A percentile compares a stretch with the other conserved stretches of the same genome.
phyloP scores from a whole-genome alignment of 2,329 filamentous ascomycete genomes.

The Claviceps africana region DNA sequence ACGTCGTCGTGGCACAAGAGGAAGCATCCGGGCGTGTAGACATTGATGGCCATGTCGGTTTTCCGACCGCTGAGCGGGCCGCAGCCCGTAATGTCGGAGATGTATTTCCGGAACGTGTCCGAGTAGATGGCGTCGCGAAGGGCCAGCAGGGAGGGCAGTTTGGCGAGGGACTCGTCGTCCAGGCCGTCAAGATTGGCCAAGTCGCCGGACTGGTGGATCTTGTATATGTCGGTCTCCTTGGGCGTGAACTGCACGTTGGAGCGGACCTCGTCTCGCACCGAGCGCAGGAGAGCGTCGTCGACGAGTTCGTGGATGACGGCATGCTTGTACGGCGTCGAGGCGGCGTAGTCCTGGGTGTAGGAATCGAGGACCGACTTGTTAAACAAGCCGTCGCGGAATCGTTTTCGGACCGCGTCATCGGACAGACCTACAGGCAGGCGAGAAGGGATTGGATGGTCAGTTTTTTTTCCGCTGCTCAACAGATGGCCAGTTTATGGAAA shows the following conservation, averaged over 20 bases:
- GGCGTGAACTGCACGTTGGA: conserved; percentile 89
- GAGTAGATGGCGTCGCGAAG: conserved; percentile 96
- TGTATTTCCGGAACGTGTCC: conserved; percentile 72
- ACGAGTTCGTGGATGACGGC: conserved; percentile 76
- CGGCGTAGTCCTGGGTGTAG: conserved; percentile 49
- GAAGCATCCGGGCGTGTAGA: conserved; percentile 93
- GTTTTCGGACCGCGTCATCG: conserved; percentile 35
- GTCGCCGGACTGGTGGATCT: conserved; percentile 96
- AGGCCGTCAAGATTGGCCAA: conserved; percentile 92
- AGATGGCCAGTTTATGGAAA: background rate
- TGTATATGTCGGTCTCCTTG: conserved; percentile 99
- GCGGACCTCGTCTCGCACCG: conserved; percentile 78
- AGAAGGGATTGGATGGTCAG: background rate
- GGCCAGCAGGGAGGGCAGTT: conserved; percentile 75
- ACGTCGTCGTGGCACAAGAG: conserved; percentile 96
- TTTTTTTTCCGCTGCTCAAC: background rate
- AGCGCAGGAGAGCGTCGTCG: conserved; percentile 66
- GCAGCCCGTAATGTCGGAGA: conserved; percentile 72
- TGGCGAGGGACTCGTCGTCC: conserved; percentile 69
- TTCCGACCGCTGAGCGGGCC: conserved; percentile 82
- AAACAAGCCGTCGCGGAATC: conserved; percentile 55
- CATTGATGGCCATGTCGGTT: conserved; percentile 98
- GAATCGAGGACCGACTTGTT: conserved; percentile 40
- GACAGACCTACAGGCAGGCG: conserved; percentile 27
- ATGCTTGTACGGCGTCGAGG: conserved; percentile 70